Evolutionary conservation across 169 alveolate genomes (phyloP), one percentile per base, ranked within the genome.

Genomic region (Ichthyophthirius multifiliis): DNA sequence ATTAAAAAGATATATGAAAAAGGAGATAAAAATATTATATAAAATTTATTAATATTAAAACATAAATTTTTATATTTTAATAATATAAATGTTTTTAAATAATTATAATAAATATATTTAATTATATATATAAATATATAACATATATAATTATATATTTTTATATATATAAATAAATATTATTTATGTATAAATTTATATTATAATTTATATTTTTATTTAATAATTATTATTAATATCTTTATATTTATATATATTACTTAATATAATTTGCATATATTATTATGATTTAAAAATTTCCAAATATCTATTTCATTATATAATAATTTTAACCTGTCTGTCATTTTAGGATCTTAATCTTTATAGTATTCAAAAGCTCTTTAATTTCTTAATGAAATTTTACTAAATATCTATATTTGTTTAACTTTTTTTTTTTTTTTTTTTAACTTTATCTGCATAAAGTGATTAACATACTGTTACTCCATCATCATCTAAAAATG

Each of bases 361-460:
- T 65, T 62, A 67, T 67, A 67, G 18, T 41, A 67, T 37, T 47
- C 71, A 55, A 55, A 76, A 46, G 74, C 67, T 23, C 83, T 48
- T 39, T 76, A n/a, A 41, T 76, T 55, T 20, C 41, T 76, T 13
- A 76, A 43, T 0, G 41, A 46, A 6, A 41, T 76, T 41, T 62
- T 76, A 3, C 62, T 62, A 41, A 76, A 76, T 20, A 76, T 76
- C 74, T 76, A 48, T 71, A 82, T 7, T 31, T 48, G 82, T 75
- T 48, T 74, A 77, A 31, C 63, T 75, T 44, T 47, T 35, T 73
- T 41, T 76, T 37, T 62, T 41, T 23, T 76, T 65, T 77, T 86
- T 77, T 82, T 48, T 74, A 34, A 85, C 84, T 37, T 35, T 74
- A 27, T 76, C 85, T 23, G 85, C 79, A 55, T 55, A 55, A 55